Evolutionary conservation across 2,329 filamentous ascomycete species (phyloP).

Genomic region (Coniochaeta prunicola): DNA sequence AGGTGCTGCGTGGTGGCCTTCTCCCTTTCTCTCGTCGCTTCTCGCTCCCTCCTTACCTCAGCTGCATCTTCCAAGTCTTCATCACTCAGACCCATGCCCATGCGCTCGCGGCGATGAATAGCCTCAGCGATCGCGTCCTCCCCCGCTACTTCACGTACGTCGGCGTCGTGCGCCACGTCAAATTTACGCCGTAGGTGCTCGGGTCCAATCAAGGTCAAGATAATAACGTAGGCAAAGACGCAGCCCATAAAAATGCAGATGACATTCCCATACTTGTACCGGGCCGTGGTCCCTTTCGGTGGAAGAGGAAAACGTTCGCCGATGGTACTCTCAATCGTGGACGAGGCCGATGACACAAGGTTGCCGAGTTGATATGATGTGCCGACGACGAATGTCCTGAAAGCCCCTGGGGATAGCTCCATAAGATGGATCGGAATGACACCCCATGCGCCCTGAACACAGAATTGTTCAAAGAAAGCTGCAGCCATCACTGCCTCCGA

Average conservation of each 20-base stretch:
- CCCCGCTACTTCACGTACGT: conserved; percentile 38
- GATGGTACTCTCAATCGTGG: conserved; percentile 69
- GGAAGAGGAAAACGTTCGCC: conserved; percentile 69
- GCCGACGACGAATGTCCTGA: conserved; percentile 69
- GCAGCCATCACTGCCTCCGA: conserved; percentile 62
- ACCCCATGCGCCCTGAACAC: conserved; percentile 70
- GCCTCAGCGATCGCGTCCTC: conserved; percentile 22
- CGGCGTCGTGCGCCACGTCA: conserved; percentile 40
- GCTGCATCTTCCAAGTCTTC: conserved; percentile 13
- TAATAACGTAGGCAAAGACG: conserved; percentile 59
- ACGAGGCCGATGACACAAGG: conserved; percentile 60
- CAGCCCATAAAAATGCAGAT: conserved; percentile 90
- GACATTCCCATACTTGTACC: conserved; percentile 73
- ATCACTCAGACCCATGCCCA: conserved; percentile 11
- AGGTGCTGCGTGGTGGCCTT: background rate
- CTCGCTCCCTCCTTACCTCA: conserved; percentile 4
- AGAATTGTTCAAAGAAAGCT: conserved; percentile 80
- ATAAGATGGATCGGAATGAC: conserved; percentile 73
- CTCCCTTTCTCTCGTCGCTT: background rate
- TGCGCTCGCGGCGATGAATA: conserved; percentile 11
- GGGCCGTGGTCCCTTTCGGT: conserved; percentile 36
- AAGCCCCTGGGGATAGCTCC: conserved; percentile 65
- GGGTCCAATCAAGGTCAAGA: conserved; percentile 56
- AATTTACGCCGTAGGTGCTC: conserved; percentile 46
- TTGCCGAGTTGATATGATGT: conserved; percentile 74